phyloP scores from a whole-genome alignment of 1,139 yeast genomes.

The Yamadazyma taylorii region DNA sequence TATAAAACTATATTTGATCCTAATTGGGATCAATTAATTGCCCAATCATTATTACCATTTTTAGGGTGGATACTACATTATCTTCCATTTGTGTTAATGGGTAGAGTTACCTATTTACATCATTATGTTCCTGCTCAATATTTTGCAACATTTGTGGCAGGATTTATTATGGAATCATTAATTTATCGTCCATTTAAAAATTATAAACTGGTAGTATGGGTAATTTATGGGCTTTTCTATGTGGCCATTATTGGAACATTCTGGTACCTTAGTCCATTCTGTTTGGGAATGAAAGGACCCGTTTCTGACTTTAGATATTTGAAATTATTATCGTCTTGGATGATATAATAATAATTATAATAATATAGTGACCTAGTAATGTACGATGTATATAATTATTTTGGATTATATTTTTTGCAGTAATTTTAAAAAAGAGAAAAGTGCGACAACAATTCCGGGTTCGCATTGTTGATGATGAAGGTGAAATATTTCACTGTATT shows the following conservation, averaged over 20 bases:
- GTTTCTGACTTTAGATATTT: slow-evolving; percentile 64
- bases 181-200: slow-evolving; percentile 14
- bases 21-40: slow-evolving; percentile 10
- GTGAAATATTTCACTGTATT: no score
- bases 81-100: slow-evolving; percentile 89
- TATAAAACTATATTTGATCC: slow-evolving; percentile 14
- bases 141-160: slow-evolving; percentile 80
- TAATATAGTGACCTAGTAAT: no score
- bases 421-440: background rate
- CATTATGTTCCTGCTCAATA: slow-evolving; percentile 96
- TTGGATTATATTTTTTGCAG: no score
- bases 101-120: slow-evolving; percentile 96
- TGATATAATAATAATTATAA: slow-evolving; percentile 15
- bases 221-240: slow-evolving; percentile 9
- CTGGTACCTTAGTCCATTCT: slow-evolving; percentile 69
- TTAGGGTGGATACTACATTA: slow-evolving; percentile 95
- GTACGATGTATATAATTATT: no score
- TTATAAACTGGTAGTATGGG: slow-evolving; percentile 10
- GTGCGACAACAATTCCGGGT: slow-evolving; percentile 5
- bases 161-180: slow-evolving; percentile 34
- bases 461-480: slow-evolving; percentile 7
- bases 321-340: slow-evolving; percentile 78
- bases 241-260: slow-evolving; percentile 43
- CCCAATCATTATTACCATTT: slow-evolving; percentile 50
- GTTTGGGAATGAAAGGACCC: slow-evolving; percentile 90